Evolutionary conservation across 176 grass and related monocot species (phyloP).

Genomic region (Ananas comosus): DNA sequence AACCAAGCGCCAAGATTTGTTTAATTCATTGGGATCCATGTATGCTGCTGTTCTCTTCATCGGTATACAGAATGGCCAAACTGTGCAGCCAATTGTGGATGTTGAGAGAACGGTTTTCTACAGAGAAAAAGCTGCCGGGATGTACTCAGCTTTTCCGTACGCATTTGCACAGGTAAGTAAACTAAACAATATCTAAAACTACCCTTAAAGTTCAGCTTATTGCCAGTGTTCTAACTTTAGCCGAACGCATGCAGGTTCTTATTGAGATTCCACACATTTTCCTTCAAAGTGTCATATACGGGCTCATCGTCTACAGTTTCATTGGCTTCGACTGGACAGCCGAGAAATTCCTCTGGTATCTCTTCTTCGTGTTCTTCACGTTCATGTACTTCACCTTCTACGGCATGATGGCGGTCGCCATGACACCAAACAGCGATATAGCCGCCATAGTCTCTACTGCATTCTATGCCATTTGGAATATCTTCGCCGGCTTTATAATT

Average conservation of each 20-base stretch:
- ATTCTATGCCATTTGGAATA: constrained; percentile 90
- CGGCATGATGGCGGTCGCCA: constrained; percentile 90
- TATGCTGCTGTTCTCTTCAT: constrained; percentile 86
- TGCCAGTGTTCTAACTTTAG: not conserved
- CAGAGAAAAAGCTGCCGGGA: constrained; percentile 86
- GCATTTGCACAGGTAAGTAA: constrained; percentile 78
- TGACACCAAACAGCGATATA: constrained; percentile 89
- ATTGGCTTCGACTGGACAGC: constrained; percentile 68
- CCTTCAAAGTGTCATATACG: constrained; percentile 74
- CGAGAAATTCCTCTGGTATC: constrained; percentile 87
- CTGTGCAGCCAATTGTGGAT: constrained; percentile 82
- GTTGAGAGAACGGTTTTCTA: constrained; percentile 90
- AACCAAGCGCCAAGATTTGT: constrained; percentile 40
- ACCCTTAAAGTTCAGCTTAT: too few relatives aligned
- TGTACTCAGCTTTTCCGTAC: constrained; percentile 92
- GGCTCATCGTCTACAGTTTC: constrained; percentile 72
- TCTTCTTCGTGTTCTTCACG: constrained; percentile 99
- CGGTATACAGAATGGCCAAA: constrained; percentile 88
- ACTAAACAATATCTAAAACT: not conserved
- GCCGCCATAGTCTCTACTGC: constrained; percentile 77
- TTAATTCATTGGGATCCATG: constrained; percentile 84
- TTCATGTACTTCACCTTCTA: constrained; percentile 99
- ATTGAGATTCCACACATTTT: constrained; percentile 95
- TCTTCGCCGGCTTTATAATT: constrained; percentile 78
- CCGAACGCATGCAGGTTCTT: constrained; percentile 41